Base-by-base conservation (phyloP, 225 moss, liverwort and hornwort species). In the Sphagnum tenellum region DNA sequence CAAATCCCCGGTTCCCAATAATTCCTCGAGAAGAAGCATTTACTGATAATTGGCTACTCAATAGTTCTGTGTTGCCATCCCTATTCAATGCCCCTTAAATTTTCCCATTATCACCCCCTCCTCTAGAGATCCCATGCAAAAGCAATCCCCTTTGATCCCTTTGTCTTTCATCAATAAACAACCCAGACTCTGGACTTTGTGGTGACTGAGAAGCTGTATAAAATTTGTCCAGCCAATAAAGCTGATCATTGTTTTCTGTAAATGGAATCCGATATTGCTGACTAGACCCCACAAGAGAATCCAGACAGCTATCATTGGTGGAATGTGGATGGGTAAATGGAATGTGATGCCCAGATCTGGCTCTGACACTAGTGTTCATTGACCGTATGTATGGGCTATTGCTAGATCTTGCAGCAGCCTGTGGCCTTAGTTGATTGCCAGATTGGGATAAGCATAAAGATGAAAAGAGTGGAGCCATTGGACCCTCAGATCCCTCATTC, bases 141-240 rank as follows among this genome's bases (percentile, higher is more conserved):
- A 63, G 52, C 56, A 67, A 52, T 55, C 51, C 60, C 59, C 76
- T 72, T 45, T 44, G 69, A 45, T 86, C 86, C 48, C 73, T 82
- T 9, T 75, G 72, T 72, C 78, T 70, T 29, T 82, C 75, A 50
- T 78, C 84, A 45, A 71, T 72, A 48, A 82, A 80, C 9, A 84
- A 80, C 47, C 78, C 83, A 44, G 88, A 77, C 55, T 82, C 80
- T 67, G 78, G 66, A 72, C 78, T 88, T 66, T 83, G 86, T 13
- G 88, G 87, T 60, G 94, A 89, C 73, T 91, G 94, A 57, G 94
- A 91, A 0, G 91, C 91, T 44, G 91, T 89, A 68, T 91, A 91
- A 64, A 78, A 91, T 77, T 79, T 76, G 66, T 94, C 94, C 47
- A 94, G 76, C 94, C 89, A 91, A 72, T 88, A 89, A 44, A 94